Base-by-base conservation (phyloP, 441 rosid species). In the Populus hybrid region DNA sequence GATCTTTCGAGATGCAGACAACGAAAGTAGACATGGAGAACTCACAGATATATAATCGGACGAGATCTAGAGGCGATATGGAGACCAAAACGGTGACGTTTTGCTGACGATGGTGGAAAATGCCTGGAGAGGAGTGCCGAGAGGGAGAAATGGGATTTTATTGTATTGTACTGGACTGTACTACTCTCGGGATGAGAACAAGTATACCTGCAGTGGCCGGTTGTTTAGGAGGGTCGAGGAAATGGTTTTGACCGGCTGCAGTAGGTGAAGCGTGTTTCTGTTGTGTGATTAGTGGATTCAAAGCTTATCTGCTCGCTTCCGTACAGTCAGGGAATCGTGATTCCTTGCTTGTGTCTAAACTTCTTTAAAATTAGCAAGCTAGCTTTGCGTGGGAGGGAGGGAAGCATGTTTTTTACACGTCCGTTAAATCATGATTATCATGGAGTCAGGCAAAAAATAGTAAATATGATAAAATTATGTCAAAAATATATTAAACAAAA, bases 161-260 rank as follows among this genome's bases (percentile, higher is more conserved):
- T 34, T 30, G 6, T 4, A 67, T 76, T 71, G 74, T 76, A 24
- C 0, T 14, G 24, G 28, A 30, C 32, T 79, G 11, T 19, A 30
- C 32, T 3, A 8, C 35, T 35, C 19, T 6, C 19, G 3, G 57
- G 72, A 75, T 21, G 35, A 34, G 67, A 74, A 67, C 79, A 78
- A 46, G 61, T 74, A 75, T 67, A 87, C 91, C 80, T 80, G 88
- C 36, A 30, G 76, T 53, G 19, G 75, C 84, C 84, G 85, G 91
- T 84, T 53, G 53, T 42, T 71, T 66, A 21, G 6, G 72, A 24
- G 21, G 38, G 18, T 38, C 23, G 71, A 14, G 74, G 23, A 28
- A 34, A 35, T 63, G 75, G 76, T 21, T 36, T 68, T 69, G 57
- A 90, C 91, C 81, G 89, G 87, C 70, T 82, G 66, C 32, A 53